Percentiles rank a stretch among this genome's conserved stretches.
phyloP scores from a whole-genome alignment of 768 basidiomycete species.

The Lyophyllum shimeji region DNA sequence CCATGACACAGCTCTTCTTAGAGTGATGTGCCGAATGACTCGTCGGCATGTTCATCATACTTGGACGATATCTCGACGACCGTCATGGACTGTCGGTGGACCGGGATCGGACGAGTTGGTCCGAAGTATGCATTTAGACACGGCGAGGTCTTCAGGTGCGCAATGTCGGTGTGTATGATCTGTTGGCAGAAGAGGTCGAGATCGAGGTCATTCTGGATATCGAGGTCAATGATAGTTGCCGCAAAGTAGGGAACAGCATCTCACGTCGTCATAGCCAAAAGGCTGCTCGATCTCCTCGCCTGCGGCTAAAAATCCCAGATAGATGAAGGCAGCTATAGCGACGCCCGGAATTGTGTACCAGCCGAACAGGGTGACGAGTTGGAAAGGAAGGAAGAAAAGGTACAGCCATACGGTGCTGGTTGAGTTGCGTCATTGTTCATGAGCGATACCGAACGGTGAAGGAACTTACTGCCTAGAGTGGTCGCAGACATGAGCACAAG shows the following conservation, averaged over 20 bases:
- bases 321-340: constrained; percentile 65
- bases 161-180: constrained; percentile 57
- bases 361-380: constrained; percentile 58
- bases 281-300: constrained; percentile 73
- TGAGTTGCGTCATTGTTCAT: background rate
- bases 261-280: constrained; percentile 64
- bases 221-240: no score
- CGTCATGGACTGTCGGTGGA: constrained; percentile 5
- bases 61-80: constrained; percentile 4
- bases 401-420: constrained; percentile 67
- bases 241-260: no score
- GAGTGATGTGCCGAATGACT: background rate
- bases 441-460: background rate
- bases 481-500: background rate
- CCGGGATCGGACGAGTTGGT: background rate
- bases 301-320: constrained; percentile 68
- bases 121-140: constrained; percentile 44
- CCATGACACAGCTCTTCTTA: background rate
- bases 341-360: constrained; percentile 71
- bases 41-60: background rate
- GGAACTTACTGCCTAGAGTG: constrained; percentile 29
- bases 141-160: constrained; percentile 49
- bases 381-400: constrained; percentile 77
- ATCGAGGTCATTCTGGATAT: constrained; percentile 61
- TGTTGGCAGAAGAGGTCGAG: constrained; percentile 62